Conservation (phyloP, 2,329 filamentous ascomycete species). For the Trichoderma cornu-damae region DNA sequence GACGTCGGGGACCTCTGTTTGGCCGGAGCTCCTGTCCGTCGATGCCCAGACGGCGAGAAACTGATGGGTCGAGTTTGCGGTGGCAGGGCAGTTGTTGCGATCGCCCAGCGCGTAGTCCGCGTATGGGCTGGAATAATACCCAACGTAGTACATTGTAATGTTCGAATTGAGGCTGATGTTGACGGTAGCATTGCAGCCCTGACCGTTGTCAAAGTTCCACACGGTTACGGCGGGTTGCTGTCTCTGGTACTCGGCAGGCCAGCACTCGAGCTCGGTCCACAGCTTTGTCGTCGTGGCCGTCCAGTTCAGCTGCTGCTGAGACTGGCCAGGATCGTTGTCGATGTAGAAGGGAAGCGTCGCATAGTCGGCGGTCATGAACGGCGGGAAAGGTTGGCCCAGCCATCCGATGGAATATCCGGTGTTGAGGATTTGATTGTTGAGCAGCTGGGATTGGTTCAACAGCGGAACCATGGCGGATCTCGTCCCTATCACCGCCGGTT, state of each 20-base stretch:
- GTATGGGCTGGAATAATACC: conserved; percentile 25
- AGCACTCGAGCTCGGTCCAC: conserved; percentile 37
- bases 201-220: conserved; percentile 33
- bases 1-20: conserved; percentile 27
- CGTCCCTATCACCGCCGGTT: background rate
- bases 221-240: background rate
- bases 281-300: conserved; percentile 30
- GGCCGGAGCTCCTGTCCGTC: too few species aligned
- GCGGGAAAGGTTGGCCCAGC: conserved; percentile 41
- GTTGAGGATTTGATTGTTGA: too few species aligned
- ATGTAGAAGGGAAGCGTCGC: conserved; percentile 40
- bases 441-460: background rate
- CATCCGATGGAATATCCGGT: conserved; percentile 42
- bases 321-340: background rate
- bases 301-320: too few species aligned
- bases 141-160: conserved; percentile 4
- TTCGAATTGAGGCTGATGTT: background rate
- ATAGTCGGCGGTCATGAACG: conserved; percentile 41
- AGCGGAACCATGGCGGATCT: background rate
- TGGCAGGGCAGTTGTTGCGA: conserved; percentile 28
- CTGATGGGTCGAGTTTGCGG: background rate
- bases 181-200: conserved; percentile 32
- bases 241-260: conserved; percentile 27
- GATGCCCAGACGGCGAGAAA: conserved; percentile 5
- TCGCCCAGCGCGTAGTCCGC: conserved; percentile 30